Conservation (phyloP, 805 yeast genomes). For the Saturnispora silvae region DNA sequence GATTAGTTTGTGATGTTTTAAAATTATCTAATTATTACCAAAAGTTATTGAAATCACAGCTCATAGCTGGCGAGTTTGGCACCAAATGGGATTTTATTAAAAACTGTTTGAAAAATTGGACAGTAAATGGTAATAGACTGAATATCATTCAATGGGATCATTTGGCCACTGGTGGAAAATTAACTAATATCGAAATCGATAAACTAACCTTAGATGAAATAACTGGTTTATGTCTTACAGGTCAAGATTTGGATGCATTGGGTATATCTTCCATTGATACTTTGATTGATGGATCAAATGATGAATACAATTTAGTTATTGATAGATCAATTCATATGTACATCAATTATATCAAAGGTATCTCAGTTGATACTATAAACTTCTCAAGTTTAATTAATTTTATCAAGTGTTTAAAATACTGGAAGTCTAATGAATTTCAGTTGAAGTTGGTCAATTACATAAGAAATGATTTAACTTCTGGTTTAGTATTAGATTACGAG, state of each 20-base stretch:
- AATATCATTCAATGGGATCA: slow-evolving; percentile 2
- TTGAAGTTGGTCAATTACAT: slow-evolving; percentile 18
- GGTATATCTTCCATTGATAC: slow-evolving; percentile 23
- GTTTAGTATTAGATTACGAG: slow-evolving; percentile 27
- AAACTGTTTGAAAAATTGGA: slow-evolving; percentile 15
- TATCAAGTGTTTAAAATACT: slow-evolving; percentile 25
- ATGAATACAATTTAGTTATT: slow-evolving; percentile 17
- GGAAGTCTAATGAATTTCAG: slow-evolving; percentile 29
- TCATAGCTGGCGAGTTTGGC: too few relatives aligned
- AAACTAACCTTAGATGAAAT: neutral
- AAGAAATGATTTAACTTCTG: slow-evolving; percentile 21
- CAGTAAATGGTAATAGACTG: neutral
- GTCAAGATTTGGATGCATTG: slow-evolving; percentile 15
- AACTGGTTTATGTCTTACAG: slow-evolving; percentile 7
- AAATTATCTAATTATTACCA: slow-evolving; percentile 17
- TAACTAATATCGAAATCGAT: neutral
- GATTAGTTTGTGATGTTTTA: slow-evolving; percentile 14
- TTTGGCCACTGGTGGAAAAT: neutral
- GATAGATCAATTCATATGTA: slow-evolving; percentile 20
- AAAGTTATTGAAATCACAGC: slow-evolving; percentile 13
- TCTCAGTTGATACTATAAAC: slow-evolving; percentile 9
- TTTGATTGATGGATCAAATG: slow-evolving; percentile 23
- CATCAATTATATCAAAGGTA: slow-evolving; percentile 18
- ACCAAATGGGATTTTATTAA: slow-evolving; percentile 14
- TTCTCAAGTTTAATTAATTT: slow-evolving; percentile 10